Conservation (phyloP, 2,329 filamentous ascomycete genomes). For the Colletotrichum sp. region DNA sequence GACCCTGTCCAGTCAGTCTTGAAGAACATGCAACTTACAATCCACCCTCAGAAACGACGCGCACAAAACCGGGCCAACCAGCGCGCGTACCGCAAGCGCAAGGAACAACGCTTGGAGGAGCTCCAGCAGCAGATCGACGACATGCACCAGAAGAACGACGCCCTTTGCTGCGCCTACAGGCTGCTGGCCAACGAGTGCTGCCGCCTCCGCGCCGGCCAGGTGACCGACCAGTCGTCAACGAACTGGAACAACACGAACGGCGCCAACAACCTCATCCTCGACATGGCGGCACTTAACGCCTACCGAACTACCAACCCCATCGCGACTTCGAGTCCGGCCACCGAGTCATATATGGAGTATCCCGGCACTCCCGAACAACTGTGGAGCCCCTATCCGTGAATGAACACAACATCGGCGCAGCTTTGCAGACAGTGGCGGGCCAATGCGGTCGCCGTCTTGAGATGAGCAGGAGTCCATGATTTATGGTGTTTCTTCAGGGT, state of each 20-base stretch:
- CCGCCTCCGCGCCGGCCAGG: not conserved
- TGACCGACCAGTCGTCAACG: not conserved
- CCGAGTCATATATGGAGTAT: constrained; percentile 11
- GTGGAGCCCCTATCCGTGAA: constrained; percentile 5
- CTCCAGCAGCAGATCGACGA: constrained; percentile 15
- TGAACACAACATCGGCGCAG: not conserved
- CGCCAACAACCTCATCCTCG: not conserved
- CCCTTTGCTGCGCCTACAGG: constrained; percentile 17
- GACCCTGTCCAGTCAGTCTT: not conserved
- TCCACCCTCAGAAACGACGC: constrained; percentile 2
- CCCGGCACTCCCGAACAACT: constrained; percentile 8
- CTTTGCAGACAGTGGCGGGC: not conserved
- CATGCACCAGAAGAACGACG: constrained; percentile 18
- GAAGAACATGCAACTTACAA: not conserved
- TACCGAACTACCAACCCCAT: not conserved
- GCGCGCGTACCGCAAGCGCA: constrained; percentile 18
- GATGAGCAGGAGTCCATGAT: not conserved
- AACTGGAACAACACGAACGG: not conserved
- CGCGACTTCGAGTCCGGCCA: not conserved
- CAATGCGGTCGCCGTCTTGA: not conserved
- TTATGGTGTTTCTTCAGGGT: not conserved
- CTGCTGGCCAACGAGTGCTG: constrained; percentile 10
- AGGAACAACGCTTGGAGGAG: constrained; percentile 14
- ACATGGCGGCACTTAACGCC: constrained; percentile 1
- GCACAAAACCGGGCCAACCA: constrained; percentile 19